Base-by-base conservation (phyloP, 1,284 basidiomycete genomes). In the Moniliella sp. region DNA sequence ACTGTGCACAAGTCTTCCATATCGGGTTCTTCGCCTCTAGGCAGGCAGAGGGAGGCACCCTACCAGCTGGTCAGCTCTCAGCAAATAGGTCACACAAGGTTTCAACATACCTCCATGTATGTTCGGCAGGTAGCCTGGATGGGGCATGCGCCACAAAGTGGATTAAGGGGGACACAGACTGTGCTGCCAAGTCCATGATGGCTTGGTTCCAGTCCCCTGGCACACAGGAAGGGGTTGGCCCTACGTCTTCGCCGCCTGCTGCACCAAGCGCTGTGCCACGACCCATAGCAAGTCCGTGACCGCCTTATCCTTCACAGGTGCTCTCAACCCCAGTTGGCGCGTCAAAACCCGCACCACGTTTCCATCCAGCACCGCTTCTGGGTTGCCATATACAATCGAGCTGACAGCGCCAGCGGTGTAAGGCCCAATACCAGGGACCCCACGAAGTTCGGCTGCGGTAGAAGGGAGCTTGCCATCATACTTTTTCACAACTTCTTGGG, bases 391-490 rank as follows among this genome's bases (percentile, higher is more conserved):
- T 3, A 55, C 54, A 26, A 58, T 58, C 9, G 43, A 45, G 11
- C 43, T 48, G 9, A 58, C 53, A 3, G 56, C 56, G 12, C 56
- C 69, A 7, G 68, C 68, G 0, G 81, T 91, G 58, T 93, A 93
- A 23, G 80, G 67, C 19, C 84, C 84, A 21, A 93, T 76, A 2
- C 86, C 84, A 17, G 82, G 78, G 27, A 93, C 76, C 36, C 76
- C 69, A 32, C 73, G 70, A 67, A 97, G 72, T 11, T 75, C 73
- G 42, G 71, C 71, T 0, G 79, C 76, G 42, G 76, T 76, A 31
- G 71, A 66, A 0, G 88, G 88, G 5, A 97, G 68, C 32, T 68
- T 65, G 16, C 80, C 79, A 15, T 25, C 17, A 1, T 37, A 32
- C 18, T 54, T 39, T 3, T 34, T 31, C 14, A 55, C 45, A 12